Percentiles rank a stretch among this genome's conserved stretches.
Evolutionary conservation across 2,329 filamentous ascomycete species (phyloP).

Genomic region (Cladophialophora psammophila): DNA sequence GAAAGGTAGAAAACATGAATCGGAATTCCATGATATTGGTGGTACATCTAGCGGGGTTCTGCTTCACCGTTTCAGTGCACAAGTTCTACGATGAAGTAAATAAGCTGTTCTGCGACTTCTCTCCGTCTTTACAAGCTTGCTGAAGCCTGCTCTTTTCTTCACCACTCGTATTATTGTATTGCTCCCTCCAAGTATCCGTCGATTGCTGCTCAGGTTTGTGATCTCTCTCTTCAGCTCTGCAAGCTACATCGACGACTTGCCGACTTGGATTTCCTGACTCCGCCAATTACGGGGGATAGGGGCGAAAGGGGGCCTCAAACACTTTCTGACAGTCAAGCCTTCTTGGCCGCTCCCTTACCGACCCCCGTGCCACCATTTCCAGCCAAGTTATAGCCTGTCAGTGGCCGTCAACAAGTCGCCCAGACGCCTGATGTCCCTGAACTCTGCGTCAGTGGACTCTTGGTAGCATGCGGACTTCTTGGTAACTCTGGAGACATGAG

Average conservation of each 20-base stretch:
- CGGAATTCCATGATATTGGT: not conserved
- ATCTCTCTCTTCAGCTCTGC: not conserved
- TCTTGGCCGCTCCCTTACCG: slow-evolving; percentile 18
- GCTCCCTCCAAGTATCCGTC: not conserved
- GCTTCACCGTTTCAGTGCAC: not conserved
- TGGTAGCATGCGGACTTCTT: not conserved
- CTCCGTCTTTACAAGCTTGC: not conserved
- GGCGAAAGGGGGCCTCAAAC: slow-evolving; percentile 14
- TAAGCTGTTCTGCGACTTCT: not conserved
- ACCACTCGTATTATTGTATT: not conserved
- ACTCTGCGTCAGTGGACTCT: slow-evolving; percentile 11
- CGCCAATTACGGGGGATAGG: slow-evolving; percentile 6
- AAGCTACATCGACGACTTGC: not conserved
- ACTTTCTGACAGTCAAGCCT: slow-evolving; percentile 16
- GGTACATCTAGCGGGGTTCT: not conserved
- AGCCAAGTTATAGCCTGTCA: not conserved
- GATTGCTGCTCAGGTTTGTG: not conserved
- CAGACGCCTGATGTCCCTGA: slow-evolving; percentile 12
- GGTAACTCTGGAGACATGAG: not conserved
- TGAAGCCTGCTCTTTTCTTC: not conserved
- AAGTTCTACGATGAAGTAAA: not conserved
- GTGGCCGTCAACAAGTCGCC: slow-evolving; percentile 7
- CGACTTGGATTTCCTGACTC: not conserved
- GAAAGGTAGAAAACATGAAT: not conserved
- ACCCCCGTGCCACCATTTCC: not conserved